phyloP scores from a whole-genome alignment of 1,284 basidiomycete genomes.

The Thelephora terrestris region DNA sequence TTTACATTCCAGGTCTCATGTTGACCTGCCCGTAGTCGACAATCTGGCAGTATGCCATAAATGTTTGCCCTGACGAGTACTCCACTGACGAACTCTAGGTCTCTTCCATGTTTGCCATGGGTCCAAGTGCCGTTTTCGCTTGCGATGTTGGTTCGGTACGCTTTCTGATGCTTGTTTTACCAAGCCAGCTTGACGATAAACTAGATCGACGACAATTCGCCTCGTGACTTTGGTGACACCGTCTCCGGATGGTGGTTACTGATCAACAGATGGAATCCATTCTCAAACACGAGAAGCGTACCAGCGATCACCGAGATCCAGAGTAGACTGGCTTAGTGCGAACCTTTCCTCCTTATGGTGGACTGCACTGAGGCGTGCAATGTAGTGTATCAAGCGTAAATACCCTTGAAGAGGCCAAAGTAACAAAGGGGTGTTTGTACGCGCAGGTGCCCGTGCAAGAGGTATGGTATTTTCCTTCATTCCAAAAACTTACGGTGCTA shows the following conservation, averaged over 20 bases:
- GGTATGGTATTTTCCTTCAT: constrained; percentile 27
- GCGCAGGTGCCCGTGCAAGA: constrained; percentile 93
- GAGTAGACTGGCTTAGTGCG: constrained; percentile 89
- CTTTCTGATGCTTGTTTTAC: constrained; percentile 7
- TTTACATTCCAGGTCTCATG: constrained; percentile 5
- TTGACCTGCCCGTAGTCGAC: constrained; percentile 48
- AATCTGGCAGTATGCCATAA: constrained; percentile 65
- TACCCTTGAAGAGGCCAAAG: constrained; percentile 91
- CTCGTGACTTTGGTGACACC: constrained; percentile 89
- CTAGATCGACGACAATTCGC: constrained; percentile 89
- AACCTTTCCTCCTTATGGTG: constrained; percentile 2
- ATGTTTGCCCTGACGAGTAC: neutral
- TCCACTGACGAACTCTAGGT: constrained; percentile 38
- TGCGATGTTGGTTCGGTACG: constrained; percentile 88
- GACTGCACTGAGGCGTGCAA: constrained; percentile 2
- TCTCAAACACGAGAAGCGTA: constrained; percentile 71
- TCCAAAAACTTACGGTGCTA: constrained; percentile 8
- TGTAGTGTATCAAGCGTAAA: constrained; percentile 88
- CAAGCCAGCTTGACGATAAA: neutral
- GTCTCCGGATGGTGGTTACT: constrained; percentile 97
- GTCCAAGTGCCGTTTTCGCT: constrained; percentile 89
- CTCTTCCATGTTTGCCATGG: constrained; percentile 86
- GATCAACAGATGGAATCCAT: constrained; percentile 88
- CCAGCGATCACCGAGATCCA: constrained; percentile 97
- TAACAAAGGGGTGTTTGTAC: constrained; percentile 81